A percentile compares a stretch with the other conserved stretches of the same genome.
Evolutionary conservation across 2,329 filamentous ascomycete species (phyloP).

Genomic region (Epichloe baconii): DNA sequence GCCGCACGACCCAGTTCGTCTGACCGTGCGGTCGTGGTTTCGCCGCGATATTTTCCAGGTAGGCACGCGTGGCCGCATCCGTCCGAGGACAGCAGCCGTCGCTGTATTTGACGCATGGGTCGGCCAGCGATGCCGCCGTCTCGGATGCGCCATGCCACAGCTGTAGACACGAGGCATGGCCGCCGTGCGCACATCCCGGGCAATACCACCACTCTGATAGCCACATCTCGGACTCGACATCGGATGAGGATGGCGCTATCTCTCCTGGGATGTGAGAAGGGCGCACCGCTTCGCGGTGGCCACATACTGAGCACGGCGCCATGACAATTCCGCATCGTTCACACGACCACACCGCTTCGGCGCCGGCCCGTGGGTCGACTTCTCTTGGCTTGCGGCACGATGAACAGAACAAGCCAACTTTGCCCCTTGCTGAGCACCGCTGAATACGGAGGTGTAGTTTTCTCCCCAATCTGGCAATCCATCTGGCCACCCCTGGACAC

Average conservation of each 20-base stretch:
- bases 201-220: conserved; percentile 49
- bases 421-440: conserved; percentile 41
- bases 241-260: conserved; percentile 14
- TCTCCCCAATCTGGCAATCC: conserved; percentile 39
- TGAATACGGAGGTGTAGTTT: conserved; percentile 40
- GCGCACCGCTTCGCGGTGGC: conserved; percentile 33
- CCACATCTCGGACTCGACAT: conserved; percentile 10
- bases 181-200: conserved; percentile 48
- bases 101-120: conserved; percentile 22
- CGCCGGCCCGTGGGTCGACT: conserved; percentile 30
- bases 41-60: conserved; percentile 40
- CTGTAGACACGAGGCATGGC: conserved; percentile 45
- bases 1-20: conserved; percentile 40
- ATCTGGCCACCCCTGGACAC: conserved; percentile 41
- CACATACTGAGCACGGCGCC: conserved; percentile 46
- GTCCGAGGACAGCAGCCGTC: conserved; percentile 50
- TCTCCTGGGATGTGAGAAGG: conserved; percentile 25
- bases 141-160: conserved; percentile 39
- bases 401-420: conserved; percentile 40
- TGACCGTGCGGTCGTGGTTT: conserved; percentile 28
- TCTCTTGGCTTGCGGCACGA: conserved; percentile 44
- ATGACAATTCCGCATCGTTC: conserved; percentile 40
- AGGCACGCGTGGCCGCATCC: conserved; percentile 53
- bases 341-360: conserved; percentile 42
- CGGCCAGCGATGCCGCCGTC: conserved; percentile 9